Evolutionary conservation across 2,329 filamentous ascomycete species (phyloP).

Genomic region (Zalaria obscura): DNA sequence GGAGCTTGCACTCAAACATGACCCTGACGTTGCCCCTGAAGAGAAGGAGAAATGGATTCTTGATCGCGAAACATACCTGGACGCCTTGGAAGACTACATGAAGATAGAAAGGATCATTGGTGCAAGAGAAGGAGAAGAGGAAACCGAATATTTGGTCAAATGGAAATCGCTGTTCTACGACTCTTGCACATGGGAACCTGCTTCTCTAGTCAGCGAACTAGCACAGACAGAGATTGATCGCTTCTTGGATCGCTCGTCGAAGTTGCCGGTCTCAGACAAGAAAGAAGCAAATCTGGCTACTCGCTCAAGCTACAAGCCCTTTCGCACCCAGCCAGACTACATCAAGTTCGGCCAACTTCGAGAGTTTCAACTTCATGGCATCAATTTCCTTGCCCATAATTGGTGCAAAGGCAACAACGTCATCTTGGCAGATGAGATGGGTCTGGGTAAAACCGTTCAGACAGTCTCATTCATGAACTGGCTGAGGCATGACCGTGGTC

Average conservation of each 20-base stretch:
- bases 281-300: conserved; percentile 63
- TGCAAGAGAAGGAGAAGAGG: conserved; percentile 57
- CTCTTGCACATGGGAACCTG: conserved; percentile 84
- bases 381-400: conserved; percentile 93
- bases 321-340: conserved; percentile 74
- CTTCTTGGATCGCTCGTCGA: conserved; percentile 69
- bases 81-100: conserved; percentile 78
- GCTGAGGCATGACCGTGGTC: conserved; percentile 76
- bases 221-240: conserved; percentile 86
- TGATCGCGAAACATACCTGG: conserved; percentile 82
- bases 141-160: conserved; percentile 83
- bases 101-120: conserved; percentile 89
- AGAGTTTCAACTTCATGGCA: conserved; percentile 81
- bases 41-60: conserved; percentile 88
- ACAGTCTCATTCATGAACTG: conserved; percentile 95
- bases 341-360: conserved; percentile 74
- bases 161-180: conserved; percentile 82
- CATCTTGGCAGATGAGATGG: conserved; percentile 97
- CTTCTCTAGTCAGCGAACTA: conserved; percentile 57
- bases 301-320: conserved; percentile 54
- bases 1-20: conserved; percentile 63
- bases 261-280: conserved; percentile 67
- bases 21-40: conserved; percentile 63
- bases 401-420: conserved; percentile 93
- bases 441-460: conserved; percentile 93